phyloP scores from a whole-genome alignment of 2,329 filamentous ascomycete genomes.

The Penicillium sp. region DNA sequence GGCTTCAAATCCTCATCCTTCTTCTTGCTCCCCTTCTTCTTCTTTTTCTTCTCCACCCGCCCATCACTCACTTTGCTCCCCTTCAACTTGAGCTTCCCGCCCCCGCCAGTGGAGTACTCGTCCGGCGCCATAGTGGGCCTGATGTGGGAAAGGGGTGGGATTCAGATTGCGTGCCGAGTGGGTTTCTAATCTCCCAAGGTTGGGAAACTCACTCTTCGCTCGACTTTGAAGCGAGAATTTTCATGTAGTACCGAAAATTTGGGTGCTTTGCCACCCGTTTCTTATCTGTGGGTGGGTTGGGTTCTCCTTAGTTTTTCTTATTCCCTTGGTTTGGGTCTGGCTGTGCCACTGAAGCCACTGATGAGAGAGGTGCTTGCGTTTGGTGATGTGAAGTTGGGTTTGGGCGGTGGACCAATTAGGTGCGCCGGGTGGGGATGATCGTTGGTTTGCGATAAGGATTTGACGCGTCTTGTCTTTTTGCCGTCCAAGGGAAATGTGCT shows the following conservation, averaged over 20 bases:
- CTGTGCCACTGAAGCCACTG: neutral
- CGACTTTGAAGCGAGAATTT: neutral
- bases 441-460: neutral
- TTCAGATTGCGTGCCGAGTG: conserved; percentile 19
- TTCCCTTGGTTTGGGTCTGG: neutral
- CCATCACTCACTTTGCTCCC: conserved; percentile 62
- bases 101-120: conserved; percentile 68
- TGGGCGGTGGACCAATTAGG: conserved; percentile 21
- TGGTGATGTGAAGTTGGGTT: conserved; percentile 9
- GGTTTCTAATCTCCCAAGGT: neutral
- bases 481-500: neutral
- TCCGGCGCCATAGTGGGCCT: conserved; percentile 43
- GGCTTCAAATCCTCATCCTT: conserved; percentile 10
- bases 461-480: neutral
- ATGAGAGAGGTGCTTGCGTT: neutral
- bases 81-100: conserved; percentile 83
- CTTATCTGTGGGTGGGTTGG: neutral
- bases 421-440: conserved; percentile 4
- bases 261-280: neutral
- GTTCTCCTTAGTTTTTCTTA: neutral
- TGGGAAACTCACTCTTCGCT: neutral
- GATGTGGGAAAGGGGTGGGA: neutral
- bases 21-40: conserved; percentile 51
- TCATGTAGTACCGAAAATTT: neutral
- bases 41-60: conserved; percentile 49